Base-by-base conservation (phyloP, 192 early-diverging fungal species). In the Jimgerdemannia flammicorona region DNA sequence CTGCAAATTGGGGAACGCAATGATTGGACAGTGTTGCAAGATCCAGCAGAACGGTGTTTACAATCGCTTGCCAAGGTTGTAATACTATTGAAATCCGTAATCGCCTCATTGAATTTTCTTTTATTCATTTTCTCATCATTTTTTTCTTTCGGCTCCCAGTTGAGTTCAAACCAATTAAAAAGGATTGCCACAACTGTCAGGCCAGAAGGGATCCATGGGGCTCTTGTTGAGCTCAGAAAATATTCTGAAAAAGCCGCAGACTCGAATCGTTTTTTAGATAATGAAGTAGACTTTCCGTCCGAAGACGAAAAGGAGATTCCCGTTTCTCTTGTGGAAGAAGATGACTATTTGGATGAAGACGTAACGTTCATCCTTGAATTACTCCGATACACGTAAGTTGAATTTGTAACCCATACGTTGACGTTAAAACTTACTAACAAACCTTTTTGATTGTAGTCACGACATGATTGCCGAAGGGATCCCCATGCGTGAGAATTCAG, bases 381-480 rank as follows among this genome's bases (percentile, higher is more conserved):
- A 49, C 43, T 76, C 72, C 64, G 70, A 66, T 72, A 44, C 63
- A 76, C 70, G 70, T 76, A 76, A 66, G 75, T 76, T 67, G 43
- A 39, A 54, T 72, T 64, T 54, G 40, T 2, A 69, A 41, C 6
- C 40, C 67, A 41, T 69, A 1, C 17, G 42, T 69, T 69, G 67
- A 41, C 42, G 40, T 74, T 49, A 71, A 76, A 69, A 75, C 8
- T 77, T 71, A 7, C 49, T 42, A 43, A 42, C 40, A 29, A 41
- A 43, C 44, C 72, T 59, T 39, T 42, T 40, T 72, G 40, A 41
- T 29, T 6, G 4, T 20, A 42, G 70, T 71, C 40, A 65, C 20
- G 70, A 77, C 71, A 77, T 77, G 71, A 41, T 77, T 10, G n/a
- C 63, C 66, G 72, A 73, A 20, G 64, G 64, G 3, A 77, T 77